These are phyloP conservation scores for Globisporangium radiosum DNA, from an alignment of 352 stramenopile species.

Conservation along the genomic window DNA sequence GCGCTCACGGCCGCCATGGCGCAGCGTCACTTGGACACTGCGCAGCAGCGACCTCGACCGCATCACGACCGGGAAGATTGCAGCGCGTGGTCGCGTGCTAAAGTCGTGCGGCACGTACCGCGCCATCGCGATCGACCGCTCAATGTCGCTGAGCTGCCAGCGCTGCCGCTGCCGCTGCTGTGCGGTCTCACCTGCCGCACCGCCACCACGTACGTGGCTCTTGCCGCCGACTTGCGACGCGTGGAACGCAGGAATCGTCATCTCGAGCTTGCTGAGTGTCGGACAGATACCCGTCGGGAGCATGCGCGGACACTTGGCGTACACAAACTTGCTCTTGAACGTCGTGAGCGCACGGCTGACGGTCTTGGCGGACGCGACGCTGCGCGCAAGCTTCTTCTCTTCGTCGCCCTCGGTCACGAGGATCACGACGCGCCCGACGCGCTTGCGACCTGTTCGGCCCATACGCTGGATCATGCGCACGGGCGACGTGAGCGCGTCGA, in stretches of 20 bases:
- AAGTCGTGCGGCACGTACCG: slow-evolving; percentile 48
- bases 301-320: slow-evolving; percentile 77
- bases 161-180: slow-evolving; percentile 3
- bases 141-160: slow-evolving; percentile 68
- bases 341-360: slow-evolving; percentile 76
- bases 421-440: slow-evolving; percentile 87
- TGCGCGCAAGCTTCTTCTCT: slow-evolving; percentile 81
- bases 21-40: slow-evolving; percentile 11
- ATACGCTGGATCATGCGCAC: slow-evolving; percentile 95
- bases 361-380: slow-evolving; percentile 71
- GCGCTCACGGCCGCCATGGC: slow-evolving; percentile 2
- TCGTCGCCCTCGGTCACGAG: slow-evolving; percentile 87
- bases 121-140: slow-evolving; percentile 34
- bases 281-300: slow-evolving; percentile 45
- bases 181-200: background rate
- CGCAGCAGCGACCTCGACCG: slow-evolving; percentile 37
- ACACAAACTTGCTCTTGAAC: slow-evolving; percentile 87
- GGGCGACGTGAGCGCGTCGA: slow-evolving; percentile 91
- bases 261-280: slow-evolving; percentile 40
- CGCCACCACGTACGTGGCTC: slow-evolving; percentile 8
- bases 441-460: slow-evolving; percentile 94
- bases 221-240: slow-evolving; percentile 68
- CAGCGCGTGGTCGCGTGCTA: slow-evolving; percentile 18
- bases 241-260: slow-evolving; percentile 80
- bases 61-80: slow-evolving; percentile 32